Conservation (phyloP, 2,329 filamentous ascomycete species). For the Metarhizium sp. region DNA sequence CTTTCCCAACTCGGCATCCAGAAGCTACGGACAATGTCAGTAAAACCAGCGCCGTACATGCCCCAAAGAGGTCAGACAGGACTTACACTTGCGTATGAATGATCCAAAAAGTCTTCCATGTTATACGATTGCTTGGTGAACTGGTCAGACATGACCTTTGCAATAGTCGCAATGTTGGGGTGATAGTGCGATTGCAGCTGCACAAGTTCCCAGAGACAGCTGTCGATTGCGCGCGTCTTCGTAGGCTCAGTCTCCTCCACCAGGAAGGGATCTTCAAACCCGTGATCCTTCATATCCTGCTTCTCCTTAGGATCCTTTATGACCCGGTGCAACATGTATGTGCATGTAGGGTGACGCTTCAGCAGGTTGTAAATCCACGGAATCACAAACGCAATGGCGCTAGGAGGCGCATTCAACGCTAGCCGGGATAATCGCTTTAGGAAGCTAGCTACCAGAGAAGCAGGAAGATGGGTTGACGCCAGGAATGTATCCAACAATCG, state of each 20-base stretch:
- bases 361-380: conserved; percentile 95
- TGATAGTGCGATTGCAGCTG: conserved; percentile 90
- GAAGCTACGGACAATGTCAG: conserved; percentile 41
- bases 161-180: conserved; percentile 88
- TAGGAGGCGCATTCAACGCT: conserved; percentile 78
- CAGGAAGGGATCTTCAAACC: conserved; percentile 65
- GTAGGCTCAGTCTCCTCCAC: conserved; percentile 71
- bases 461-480: conserved; percentile 83
- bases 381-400: conserved; percentile 78
- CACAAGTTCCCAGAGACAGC: conserved; percentile 89
- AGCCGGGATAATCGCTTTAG: conserved; percentile 86
- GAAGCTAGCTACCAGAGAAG: conserved; percentile 85
- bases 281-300: conserved; percentile 49
- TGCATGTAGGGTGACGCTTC: conserved; percentile 79
- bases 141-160: conserved; percentile 89
- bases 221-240: conserved; percentile 80
- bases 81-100: conserved; percentile 68
- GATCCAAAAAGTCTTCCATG: conserved; percentile 94
- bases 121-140: conserved; percentile 95
- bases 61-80: background rate
- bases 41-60: background rate
- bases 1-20: conserved; percentile 77
- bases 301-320: conserved; percentile 48
- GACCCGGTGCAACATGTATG: conserved; percentile 90
- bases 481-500: conserved; percentile 86